Evolutionary conservation across 2,329 filamentous ascomycete genomes (phyloP), one percentile per base, ranked within the genome.

Genomic region (Colletotrichum caudatum): DNA sequence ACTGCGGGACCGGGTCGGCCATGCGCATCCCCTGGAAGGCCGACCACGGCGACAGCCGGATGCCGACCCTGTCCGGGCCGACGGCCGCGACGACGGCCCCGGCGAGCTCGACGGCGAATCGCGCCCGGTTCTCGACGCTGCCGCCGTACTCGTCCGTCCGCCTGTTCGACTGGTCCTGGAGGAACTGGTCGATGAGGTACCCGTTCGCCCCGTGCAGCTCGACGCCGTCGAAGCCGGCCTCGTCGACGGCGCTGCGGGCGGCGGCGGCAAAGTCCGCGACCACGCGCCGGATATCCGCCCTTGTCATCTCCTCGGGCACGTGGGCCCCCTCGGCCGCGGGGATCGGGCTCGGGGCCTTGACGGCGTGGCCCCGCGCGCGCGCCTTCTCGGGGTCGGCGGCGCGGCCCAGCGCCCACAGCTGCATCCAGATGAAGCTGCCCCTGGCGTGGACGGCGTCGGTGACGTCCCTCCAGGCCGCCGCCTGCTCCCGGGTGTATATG

Each of bases 21-120:
- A 92, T 91, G 2, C 81, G 80, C 90, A 93, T 90, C 50, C 85
- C 86, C 71, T 92, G 89, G 80, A 90, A 92, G 0, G 80, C 78
- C 57, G 84, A 87, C 81, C 86, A 92, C 0, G 91, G 91, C 1
- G 83, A 87, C 2, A 93, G 78, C 2, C 90, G 85, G 33, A 92
- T 85, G 0, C 84, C 88, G 2, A 85, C 83, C 14, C 82, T 82
- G 1, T 90, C 84, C 0, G 85, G 77, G 0, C 89, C 90, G 3
- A 87, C 76, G 0, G 81, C 81, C 12, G 48, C 23, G 12, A n/a
- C 48, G 23, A 51, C 48, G 11, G 48, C 48, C 3, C 1, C 6
- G 48, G 48, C 48, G 5, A 89, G 80, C 51, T 90, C 86, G 18
- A 83, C 57, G n/a, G 85, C 77, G 16, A 90, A 78, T 1, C 86